phyloP scores from a whole-genome alignment of 1,284 basidiomycete genomes.

The Thecaphora thlaspeos region DNA sequence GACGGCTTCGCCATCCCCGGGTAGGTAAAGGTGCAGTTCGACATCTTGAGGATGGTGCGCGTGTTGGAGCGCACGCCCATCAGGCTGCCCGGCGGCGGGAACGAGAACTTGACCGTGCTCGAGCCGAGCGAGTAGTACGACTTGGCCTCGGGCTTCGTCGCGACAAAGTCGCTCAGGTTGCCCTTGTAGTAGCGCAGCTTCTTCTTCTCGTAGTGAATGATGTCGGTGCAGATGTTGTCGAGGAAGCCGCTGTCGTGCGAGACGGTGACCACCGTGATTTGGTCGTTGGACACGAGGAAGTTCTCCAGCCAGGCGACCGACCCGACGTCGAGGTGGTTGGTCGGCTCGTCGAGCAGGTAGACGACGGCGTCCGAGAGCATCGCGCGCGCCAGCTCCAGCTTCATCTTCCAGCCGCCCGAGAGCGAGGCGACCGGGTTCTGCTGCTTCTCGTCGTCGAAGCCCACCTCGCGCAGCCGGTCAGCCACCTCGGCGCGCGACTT shows the following conservation, averaged over 20 bases:
- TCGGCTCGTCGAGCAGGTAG: slow-evolving; percentile 86
- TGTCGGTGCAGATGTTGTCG: slow-evolving; percentile 95
- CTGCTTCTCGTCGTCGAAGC: slow-evolving; percentile 86
- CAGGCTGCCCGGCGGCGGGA: slow-evolving; percentile 91
- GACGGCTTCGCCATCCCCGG: slow-evolving; percentile 81
- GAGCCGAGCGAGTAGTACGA: slow-evolving; percentile 96
- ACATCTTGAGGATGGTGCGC: slow-evolving; percentile 90
- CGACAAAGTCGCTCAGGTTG: slow-evolving; percentile 88
- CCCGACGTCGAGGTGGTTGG: slow-evolving; percentile 71
- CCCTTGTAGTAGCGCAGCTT: slow-evolving; percentile 95
- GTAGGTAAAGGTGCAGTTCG: slow-evolving; percentile 90
- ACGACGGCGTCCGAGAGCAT: slow-evolving; percentile 69
- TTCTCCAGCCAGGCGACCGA: slow-evolving; percentile 93
- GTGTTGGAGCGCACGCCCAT: slow-evolving; percentile 98
- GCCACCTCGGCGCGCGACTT: slow-evolving; percentile 48
- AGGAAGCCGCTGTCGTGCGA: slow-evolving; percentile 98
- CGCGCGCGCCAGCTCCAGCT: slow-evolving; percentile 70
- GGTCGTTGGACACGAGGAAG: slow-evolving; percentile 63
- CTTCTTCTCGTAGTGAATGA: slow-evolving; percentile 96
- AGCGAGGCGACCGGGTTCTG: slow-evolving; percentile 80
- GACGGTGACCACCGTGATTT: slow-evolving; percentile 81
- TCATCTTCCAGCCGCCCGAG: slow-evolving; percentile 99
- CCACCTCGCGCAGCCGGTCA: slow-evolving; percentile 59
- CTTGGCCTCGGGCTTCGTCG: slow-evolving; percentile 86
- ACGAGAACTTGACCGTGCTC: slow-evolving; percentile 91